Percentiles rank a stretch among this genome's conserved stretches.
These are phyloP conservation scores for Phytophthora europaea DNA, from an alignment of 352 stramenopile genomes.

Conservation along the genomic window DNA sequence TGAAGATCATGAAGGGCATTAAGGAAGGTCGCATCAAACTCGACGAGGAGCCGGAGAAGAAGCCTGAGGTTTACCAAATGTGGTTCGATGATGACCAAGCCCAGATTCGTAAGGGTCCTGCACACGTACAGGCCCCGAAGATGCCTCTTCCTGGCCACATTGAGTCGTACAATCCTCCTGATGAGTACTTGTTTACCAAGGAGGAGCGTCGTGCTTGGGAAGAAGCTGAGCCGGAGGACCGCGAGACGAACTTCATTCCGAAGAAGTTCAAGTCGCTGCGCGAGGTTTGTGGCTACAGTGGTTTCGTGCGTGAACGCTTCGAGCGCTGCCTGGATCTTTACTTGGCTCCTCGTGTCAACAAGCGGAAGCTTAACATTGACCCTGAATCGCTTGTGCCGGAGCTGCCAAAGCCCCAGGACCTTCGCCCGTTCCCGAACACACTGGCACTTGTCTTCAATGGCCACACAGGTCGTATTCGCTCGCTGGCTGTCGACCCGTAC, in stretches of 20 bases:
- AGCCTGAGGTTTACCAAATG: constrained; percentile 93
- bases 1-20: constrained; percentile 97
- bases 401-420: constrained; percentile 96
- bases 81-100: constrained; percentile 94
- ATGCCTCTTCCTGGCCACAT: constrained; percentile 97
- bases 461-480: constrained; percentile 93
- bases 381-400: constrained; percentile 96
- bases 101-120: constrained; percentile 92
- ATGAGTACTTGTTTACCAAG: constrained; percentile 98
- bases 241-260: constrained; percentile 98
- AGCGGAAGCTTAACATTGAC: constrained; percentile 99
- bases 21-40: constrained; percentile 96
- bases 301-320: constrained; percentile 99
- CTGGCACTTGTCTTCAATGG: constrained; percentile 90
- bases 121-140: constrained; percentile 98
- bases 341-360: constrained; percentile 96
- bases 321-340: constrained; percentile 99
- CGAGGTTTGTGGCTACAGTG: constrained; percentile 96
- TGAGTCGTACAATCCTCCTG: constrained; percentile 99
- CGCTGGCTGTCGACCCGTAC: constrained; percentile 94
- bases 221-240: constrained; percentile 96
- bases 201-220: constrained; percentile 97
- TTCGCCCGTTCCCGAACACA: constrained; percentile 98
- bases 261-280: constrained; percentile 98
- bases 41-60: constrained; percentile 93